phyloP scores from a whole-genome alignment of 2,329 filamentous ascomycete species.

The Diplocarpon rosae region DNA sequence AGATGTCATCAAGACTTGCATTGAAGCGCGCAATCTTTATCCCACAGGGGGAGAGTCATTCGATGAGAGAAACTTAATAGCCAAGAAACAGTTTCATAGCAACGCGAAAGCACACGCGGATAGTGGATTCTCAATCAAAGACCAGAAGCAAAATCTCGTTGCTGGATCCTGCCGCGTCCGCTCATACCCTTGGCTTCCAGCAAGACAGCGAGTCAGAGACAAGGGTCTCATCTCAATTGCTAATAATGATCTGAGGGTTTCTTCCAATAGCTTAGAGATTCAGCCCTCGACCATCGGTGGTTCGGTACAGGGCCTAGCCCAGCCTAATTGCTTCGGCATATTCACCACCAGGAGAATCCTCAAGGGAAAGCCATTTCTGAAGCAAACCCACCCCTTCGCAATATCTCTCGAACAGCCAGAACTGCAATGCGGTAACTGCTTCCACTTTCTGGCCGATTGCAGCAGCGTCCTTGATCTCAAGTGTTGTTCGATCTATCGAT shows the following conservation, averaged over 20 bases:
- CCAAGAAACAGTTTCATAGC: not conserved
- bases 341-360: conserved; percentile 6
- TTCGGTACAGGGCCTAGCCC: not conserved
- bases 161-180: not conserved
- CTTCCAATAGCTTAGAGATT: conserved; percentile 1
- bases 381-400: conserved; percentile 3
- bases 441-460: not conserved
- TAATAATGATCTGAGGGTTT: conserved; percentile 1
- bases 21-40: not conserved
- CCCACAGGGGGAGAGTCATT: not conserved
- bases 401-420: conserved; percentile 4
- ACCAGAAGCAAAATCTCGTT: not conserved
- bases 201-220: not conserved
- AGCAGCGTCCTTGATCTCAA: not conserved
- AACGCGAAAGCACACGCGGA: not conserved
- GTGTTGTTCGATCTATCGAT: conserved; percentile 1
- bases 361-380: conserved; percentile 2
- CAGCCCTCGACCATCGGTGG: not conserved
- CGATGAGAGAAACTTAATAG: not conserved
- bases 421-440: conserved; percentile 4
- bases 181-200: conserved; percentile 3
- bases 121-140: not conserved
- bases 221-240: not conserved
- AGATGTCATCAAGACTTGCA: conserved; percentile 3
- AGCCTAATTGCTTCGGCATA: not conserved